Percentiles rank a stretch among this genome's conserved stretches.
Conservation (phyloP, 1,139 yeast genomes). For the Meyerozyma athensensis region DNA sequence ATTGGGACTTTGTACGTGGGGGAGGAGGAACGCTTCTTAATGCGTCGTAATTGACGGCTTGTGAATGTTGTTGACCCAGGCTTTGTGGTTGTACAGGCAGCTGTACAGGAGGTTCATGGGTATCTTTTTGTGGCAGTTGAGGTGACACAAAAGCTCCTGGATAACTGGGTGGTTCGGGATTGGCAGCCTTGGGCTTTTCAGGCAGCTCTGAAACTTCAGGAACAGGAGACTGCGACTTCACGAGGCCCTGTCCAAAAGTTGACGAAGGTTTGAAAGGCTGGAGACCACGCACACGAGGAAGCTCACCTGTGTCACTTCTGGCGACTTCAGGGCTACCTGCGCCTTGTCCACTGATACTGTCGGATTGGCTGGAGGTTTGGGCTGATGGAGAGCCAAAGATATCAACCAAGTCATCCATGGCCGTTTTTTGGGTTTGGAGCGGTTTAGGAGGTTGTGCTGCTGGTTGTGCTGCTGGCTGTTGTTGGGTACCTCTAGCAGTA, state of each 20-base stretch:
- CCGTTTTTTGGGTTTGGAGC: constrained; percentile 38
- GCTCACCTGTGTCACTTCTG: constrained; percentile 16
- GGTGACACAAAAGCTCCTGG: too few species aligned
- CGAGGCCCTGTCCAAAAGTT: constrained; percentile 59
- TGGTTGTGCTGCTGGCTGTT: constrained; percentile 14
- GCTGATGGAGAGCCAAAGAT: constrained; percentile 40
- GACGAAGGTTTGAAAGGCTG: constrained; percentile 56
- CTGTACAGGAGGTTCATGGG: constrained; percentile 7
- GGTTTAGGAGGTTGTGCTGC: constrained; percentile 9
- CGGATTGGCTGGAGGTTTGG: constrained; percentile 16
- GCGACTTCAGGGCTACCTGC: constrained; percentile 19
- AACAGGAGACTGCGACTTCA: constrained; percentile 12
- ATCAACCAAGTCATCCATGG: constrained; percentile 65
- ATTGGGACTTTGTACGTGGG: constrained; percentile 19
- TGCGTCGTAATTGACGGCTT: constrained; percentile 41
- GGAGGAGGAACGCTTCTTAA: constrained; percentile 48
- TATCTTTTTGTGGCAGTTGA: not conserved
- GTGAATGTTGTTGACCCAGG: constrained; percentile 9
- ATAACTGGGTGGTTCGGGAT: too few species aligned
- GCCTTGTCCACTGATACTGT: constrained; percentile 11
- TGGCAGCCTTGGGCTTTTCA: not conserved
- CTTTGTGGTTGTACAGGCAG: constrained; percentile 9
- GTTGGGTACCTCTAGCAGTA: constrained; percentile 8
- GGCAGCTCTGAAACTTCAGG: not conserved
- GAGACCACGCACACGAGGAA: constrained; percentile 36